A percentile compares a stretch with the other conserved stretches of the same genome.
phyloP scores from a whole-genome alignment of 495 filamentous ascomycete species.

The Hyphodiscus hymeniophilus region DNA sequence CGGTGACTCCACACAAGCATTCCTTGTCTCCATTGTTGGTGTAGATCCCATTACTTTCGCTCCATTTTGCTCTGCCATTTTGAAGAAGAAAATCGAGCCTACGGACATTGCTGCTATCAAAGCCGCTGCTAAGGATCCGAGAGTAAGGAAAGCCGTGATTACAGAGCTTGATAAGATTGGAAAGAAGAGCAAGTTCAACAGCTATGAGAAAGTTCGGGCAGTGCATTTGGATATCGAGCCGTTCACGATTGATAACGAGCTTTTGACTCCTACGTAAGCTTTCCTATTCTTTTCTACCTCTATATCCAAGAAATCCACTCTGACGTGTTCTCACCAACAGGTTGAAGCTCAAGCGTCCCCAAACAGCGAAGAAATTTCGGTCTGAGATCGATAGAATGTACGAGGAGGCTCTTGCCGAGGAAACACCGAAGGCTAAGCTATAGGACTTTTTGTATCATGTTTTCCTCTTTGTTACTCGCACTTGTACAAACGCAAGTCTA shows the following conservation, averaged over 20 bases:
- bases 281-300: background rate
- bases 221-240: constrained; percentile 74
- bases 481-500: too few relatives aligned
- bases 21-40: constrained; percentile 81
- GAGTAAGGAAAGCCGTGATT: constrained; percentile 65
- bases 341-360: constrained; percentile 90
- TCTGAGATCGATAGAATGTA: constrained; percentile 73
- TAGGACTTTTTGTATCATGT: constrained; percentile 20
- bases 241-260: constrained; percentile 88
- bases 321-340: constrained; percentile 35
- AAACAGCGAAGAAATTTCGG: constrained; percentile 71
- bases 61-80: constrained; percentile 63
- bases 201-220: constrained; percentile 76
- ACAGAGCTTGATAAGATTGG: constrained; percentile 74
- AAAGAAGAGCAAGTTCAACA: constrained; percentile 79
- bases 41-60: constrained; percentile 77
- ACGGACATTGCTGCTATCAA: constrained; percentile 60
- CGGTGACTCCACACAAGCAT: constrained; percentile 77
- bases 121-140: constrained; percentile 53
- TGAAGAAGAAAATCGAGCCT: constrained; percentile 54
- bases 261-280: constrained; percentile 93
- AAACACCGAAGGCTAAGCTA: constrained; percentile 45
- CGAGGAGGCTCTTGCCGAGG: constrained; percentile 51
- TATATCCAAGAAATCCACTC: background rate
- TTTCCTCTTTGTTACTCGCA: background rate